Evolutionary conservation across 495 filamentous ascomycete genomes (phyloP).

Genomic region (Neurospora cerealis): DNA sequence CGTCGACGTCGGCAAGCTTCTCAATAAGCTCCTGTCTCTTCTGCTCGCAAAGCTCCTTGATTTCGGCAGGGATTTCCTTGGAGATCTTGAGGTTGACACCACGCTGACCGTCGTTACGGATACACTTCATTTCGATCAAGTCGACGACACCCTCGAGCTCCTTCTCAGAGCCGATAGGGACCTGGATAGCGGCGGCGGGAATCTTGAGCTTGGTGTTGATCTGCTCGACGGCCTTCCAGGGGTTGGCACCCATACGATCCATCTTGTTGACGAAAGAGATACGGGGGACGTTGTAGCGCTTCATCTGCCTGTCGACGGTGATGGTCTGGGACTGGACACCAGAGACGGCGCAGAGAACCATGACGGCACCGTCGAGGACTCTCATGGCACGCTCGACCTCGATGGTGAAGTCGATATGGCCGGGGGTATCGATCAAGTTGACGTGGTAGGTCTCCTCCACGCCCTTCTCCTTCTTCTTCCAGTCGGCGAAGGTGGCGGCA

Average conservation of each 20-base stretch:
- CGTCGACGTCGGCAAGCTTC: conserved; percentile 93
- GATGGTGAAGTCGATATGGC: conserved; percentile 99
- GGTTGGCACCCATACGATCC: conserved; percentile 98
- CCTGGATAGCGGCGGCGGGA: conserved; percentile 85
- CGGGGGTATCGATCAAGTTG: conserved; percentile 98
- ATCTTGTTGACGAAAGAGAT: conserved; percentile 99
- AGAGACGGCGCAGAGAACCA: conserved; percentile 96
- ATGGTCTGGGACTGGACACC: conserved; percentile 98
- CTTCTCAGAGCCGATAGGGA: conserved; percentile 91
- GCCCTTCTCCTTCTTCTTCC: conserved; percentile 69
- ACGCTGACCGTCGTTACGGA: conserved; percentile 78
- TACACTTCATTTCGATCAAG: conserved; percentile 80
- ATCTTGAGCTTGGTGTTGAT: conserved; percentile 93
- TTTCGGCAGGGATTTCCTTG: conserved; percentile 70
- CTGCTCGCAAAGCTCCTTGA: conserved; percentile 65
- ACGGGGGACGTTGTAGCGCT: conserved; percentile 90
- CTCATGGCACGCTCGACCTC: conserved; percentile 95
- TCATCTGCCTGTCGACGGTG: conserved; percentile 98
- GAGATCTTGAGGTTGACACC: conserved; percentile 61
- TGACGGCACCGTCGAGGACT: conserved; percentile 93
- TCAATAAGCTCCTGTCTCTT: conserved; percentile 80
- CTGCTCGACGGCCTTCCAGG: conserved; percentile 94
- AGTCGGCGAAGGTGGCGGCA: conserved; percentile 96
- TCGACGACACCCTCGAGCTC: conserved; percentile 92
- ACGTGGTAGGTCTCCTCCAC: conserved; percentile 89